These are phyloP conservation scores for Aureobasidium sp. DNA, from an alignment of 2,329 filamentous ascomycete species.

Conservation along the genomic window DNA sequence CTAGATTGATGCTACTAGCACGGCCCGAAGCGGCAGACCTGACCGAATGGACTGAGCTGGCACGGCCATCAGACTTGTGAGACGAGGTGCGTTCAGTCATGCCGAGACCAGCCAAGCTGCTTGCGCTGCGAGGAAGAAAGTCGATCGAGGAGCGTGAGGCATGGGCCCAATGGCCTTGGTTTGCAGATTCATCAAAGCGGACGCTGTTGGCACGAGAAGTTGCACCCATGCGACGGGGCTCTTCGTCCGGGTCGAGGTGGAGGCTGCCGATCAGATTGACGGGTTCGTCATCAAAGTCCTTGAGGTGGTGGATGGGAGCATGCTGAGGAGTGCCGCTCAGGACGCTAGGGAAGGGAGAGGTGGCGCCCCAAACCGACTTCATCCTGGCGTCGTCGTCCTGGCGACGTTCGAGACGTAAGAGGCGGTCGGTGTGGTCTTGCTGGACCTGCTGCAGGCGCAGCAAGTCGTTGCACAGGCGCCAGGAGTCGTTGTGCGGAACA, in stretches of 20 bases:
- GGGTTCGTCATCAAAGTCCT: slow-evolving; percentile 81
- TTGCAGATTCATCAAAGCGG: slow-evolving; percentile 90
- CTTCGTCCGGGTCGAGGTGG: slow-evolving; percentile 80
- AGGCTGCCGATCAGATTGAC: slow-evolving; percentile 73
- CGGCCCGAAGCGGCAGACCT: slow-evolving; percentile 71
- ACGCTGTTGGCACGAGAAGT: slow-evolving; percentile 94
- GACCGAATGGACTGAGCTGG: slow-evolving; percentile 79
- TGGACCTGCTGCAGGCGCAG: slow-evolving; percentile 55
- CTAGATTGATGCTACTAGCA: slow-evolving; percentile 81
- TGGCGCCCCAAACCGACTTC: slow-evolving; percentile 81
- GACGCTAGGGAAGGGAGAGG: slow-evolving; percentile 82
- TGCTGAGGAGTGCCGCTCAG: slow-evolving; percentile 78
- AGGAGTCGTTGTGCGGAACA: slow-evolving; percentile 50
- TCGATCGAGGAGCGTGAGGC: slow-evolving; percentile 77
- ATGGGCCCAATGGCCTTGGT: slow-evolving; percentile 85
- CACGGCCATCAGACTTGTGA: slow-evolving; percentile 90
- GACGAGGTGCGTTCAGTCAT: slow-evolving; percentile 89
- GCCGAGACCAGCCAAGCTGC: slow-evolving; percentile 67
- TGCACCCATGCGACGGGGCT: slow-evolving; percentile 74
- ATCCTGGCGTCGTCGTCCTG: slow-evolving; percentile 57
- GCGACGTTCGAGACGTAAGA: slow-evolving; percentile 54
- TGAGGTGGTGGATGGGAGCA: slow-evolving; percentile 74
- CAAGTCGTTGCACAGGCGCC: slow-evolving; percentile 57
- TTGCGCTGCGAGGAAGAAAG: slow-evolving; percentile 64
- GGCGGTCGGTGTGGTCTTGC: slow-evolving; percentile 54